These are phyloP conservation scores for Cercospora beticola DNA, from an alignment of 2,329 filamentous ascomycete genomes.

Conservation along the genomic window DNA sequence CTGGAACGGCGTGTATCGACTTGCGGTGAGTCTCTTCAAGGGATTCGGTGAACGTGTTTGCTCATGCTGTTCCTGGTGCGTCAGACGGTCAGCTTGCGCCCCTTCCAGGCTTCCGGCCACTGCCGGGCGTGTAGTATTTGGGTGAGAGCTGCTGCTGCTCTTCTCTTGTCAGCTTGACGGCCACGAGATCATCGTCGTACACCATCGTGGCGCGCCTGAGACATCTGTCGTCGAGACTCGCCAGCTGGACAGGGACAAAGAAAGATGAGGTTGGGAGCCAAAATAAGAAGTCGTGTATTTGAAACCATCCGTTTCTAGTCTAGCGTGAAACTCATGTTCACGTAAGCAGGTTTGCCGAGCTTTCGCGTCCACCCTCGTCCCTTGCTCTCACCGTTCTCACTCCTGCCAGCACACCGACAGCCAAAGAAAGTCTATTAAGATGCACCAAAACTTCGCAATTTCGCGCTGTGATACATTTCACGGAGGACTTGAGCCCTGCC, in stretches of 20 bases:
- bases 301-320: not conserved
- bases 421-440: not conserved
- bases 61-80: not conserved
- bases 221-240: not conserved
- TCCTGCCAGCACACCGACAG: not conserved
- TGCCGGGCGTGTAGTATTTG: not conserved
- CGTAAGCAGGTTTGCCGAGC: not conserved
- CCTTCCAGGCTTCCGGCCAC: not conserved
- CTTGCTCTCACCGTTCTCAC: not conserved
- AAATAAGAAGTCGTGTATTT: not conserved
- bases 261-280: not conserved
- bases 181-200: not conserved
- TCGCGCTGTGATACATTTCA: not conserved
- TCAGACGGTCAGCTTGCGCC: not conserved
- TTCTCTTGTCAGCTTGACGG: not conserved
- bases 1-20: not conserved
- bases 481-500: not conserved
- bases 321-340: not conserved
- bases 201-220: not conserved
- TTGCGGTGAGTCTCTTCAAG: not conserved
- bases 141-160: not conserved
- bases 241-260: not conserved
- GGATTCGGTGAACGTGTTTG: not conserved
- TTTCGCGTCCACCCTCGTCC: not conserved
- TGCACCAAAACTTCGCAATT: not conserved